These are phyloP conservation scores for Epichloe gansuensis DNA, from an alignment of 2,329 filamentous ascomycete genomes.

Conservation along the genomic window DNA sequence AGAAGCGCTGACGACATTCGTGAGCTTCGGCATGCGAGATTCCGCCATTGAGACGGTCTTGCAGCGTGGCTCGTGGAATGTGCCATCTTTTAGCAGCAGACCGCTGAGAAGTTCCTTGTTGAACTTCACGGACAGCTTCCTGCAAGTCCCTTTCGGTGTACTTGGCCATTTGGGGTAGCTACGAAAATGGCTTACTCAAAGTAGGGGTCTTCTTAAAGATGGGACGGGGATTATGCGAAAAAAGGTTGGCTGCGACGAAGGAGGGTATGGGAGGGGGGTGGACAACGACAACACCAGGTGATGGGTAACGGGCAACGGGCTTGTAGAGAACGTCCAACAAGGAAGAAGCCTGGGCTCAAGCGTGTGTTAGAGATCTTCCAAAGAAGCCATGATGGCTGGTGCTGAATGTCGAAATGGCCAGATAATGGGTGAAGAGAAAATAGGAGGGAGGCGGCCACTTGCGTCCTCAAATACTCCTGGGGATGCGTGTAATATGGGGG, in stretches of 20 bases:
- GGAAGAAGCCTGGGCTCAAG: constrained; percentile 7
- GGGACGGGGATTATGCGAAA: neutral
- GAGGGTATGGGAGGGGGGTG: neutral
- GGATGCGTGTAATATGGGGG: neutral
- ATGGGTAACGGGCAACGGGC: constrained; percentile 1
- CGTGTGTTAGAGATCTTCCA: constrained; percentile 7
- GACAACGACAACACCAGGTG: neutral
- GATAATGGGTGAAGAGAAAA: constrained; percentile 4
- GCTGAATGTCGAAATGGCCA: constrained; percentile 5
- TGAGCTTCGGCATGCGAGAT: constrained; percentile 9
- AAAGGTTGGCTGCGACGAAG: constrained; percentile 1
- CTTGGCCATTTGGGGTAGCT: constrained; percentile 7
- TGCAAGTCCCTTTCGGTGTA: constrained; percentile 8
- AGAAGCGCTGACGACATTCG: constrained; percentile 8
- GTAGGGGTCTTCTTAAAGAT: neutral
- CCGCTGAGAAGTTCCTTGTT: constrained; percentile 8
- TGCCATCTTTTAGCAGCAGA: constrained; percentile 8
- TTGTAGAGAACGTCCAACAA: constrained; percentile 6
- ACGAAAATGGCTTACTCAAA: neutral
- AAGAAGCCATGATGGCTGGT: constrained; percentile 5
- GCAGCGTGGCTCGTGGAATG: constrained; percentile 8
- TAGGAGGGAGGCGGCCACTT: constrained; percentile 4
- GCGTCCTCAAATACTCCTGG: constrained; percentile 7
- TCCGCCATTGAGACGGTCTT: constrained; percentile 7
- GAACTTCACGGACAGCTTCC: constrained; percentile 9